These are phyloP conservation scores for Eucalyptus tenuipes DNA, from an alignment of 345 rosid species.

Conservation along the genomic window DNA sequence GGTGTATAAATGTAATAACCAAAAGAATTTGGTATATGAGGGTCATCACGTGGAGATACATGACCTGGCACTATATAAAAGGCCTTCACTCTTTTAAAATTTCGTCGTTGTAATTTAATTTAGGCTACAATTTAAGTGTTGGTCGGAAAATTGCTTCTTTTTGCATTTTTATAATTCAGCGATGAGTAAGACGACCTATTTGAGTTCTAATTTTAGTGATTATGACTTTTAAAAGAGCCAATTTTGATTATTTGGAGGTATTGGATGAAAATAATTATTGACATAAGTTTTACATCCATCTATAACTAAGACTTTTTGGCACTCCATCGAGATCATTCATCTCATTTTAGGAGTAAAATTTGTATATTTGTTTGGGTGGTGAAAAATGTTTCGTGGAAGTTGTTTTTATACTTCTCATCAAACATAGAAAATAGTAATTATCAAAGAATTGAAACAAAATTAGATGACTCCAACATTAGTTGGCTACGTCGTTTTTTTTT, in stretches of 20 bases:
- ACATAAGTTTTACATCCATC: neutral
- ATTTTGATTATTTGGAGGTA: neutral
- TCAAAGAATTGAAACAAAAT: neutral
- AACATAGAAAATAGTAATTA: neutral
- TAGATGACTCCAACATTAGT: neutral
- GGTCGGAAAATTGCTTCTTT: neutral
- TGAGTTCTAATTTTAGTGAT: neutral
- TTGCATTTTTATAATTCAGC: neutral
- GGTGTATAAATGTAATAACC: neutral
- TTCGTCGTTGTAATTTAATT: neutral
- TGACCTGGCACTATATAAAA: neutral
- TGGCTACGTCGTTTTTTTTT: neutral
- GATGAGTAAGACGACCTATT: neutral
- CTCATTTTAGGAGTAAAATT: neutral
- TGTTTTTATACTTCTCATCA: neutral
- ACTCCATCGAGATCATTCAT: neutral
- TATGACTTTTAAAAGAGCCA: neutral
- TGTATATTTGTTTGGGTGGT: neutral
- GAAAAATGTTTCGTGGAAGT: neutral
- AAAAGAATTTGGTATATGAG: neutral
- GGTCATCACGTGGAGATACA: neutral
- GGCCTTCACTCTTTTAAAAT: neutral
- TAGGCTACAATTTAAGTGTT: neutral
- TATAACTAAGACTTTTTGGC: neutral
- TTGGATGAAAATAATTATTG: neutral